Evolutionary conservation across 1,284 basidiomycete genomes (phyloP).

Genomic region (Malassezia sp.): DNA sequence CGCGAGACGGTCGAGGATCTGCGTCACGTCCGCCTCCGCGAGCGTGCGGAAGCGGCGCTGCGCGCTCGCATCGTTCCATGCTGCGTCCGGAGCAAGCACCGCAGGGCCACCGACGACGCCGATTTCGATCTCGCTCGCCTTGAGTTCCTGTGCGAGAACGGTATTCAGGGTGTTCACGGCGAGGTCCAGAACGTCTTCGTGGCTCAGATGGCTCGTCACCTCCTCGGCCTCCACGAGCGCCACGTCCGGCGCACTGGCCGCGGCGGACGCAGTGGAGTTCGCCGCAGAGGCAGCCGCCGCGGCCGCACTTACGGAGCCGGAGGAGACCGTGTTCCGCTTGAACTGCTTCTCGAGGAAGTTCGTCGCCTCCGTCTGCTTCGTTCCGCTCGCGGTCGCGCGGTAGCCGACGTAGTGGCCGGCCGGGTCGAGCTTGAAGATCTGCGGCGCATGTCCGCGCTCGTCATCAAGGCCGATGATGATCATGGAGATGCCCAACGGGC

Average conservation of each 20-base stretch:
- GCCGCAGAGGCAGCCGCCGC: not conserved
- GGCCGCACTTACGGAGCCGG: constrained; percentile 1
- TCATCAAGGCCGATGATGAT: constrained; percentile 86
- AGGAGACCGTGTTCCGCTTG: constrained; percentile 52
- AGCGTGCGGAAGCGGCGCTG: constrained; percentile 38
- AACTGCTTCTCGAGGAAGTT: constrained; percentile 94
- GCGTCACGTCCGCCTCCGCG: constrained; percentile 29
- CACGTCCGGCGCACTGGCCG: constrained; percentile 21
- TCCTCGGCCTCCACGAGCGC: constrained; percentile 29
- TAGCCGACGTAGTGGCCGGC: constrained; percentile 98
- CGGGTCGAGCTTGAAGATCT: constrained; percentile 94
- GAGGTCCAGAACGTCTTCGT: constrained; percentile 54
- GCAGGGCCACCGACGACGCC: constrained; percentile 47
- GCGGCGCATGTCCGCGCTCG: constrained; percentile 59
- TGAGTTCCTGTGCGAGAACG: constrained; percentile 88
- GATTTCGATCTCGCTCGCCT: constrained; percentile 54
- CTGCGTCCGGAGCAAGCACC: constrained; percentile 13
- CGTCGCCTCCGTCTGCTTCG: constrained; percentile 97
- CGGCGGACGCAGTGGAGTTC: constrained; percentile 1
- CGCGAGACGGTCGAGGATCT: constrained; percentile 40
- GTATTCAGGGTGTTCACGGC: constrained; percentile 89
- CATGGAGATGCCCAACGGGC: constrained; percentile 92
- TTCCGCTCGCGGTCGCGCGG: constrained; percentile 87
- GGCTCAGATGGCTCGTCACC: constrained; percentile 20
- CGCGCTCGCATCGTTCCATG: constrained; percentile 20